A percentile compares a stretch with the other conserved stretches of the same genome.
These are phyloP conservation scores for Colletotrichum chrysophilum DNA, from an alignment of 2,329 filamentous ascomycete genomes.

Conservation along the genomic window DNA sequence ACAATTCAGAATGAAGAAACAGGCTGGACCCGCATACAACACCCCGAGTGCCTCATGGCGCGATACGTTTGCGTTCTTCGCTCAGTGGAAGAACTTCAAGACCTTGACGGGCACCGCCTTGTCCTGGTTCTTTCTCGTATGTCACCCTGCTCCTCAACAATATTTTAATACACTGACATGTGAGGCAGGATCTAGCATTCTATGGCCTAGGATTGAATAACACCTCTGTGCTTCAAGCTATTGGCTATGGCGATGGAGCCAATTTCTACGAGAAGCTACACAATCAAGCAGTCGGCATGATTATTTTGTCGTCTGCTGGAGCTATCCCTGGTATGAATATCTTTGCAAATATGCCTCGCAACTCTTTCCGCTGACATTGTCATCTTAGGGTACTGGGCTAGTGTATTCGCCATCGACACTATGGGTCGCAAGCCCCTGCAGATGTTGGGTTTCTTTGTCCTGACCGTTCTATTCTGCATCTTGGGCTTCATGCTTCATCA, in stretches of 20 bases:
- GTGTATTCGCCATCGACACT: slow-evolving; percentile 75
- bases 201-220: slow-evolving; percentile 80
- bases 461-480: slow-evolving; percentile 66
- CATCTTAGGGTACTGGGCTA: slow-evolving; percentile 75
- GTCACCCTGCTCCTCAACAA: slow-evolving; percentile 9
- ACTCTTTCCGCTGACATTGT: neutral
- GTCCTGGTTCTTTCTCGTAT: slow-evolving; percentile 79
- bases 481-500: slow-evolving; percentile 65
- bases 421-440: slow-evolving; percentile 81
- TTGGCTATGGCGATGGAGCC: slow-evolving; percentile 70
- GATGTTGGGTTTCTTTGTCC: slow-evolving; percentile 63
- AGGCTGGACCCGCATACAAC: slow-evolving; percentile 58
- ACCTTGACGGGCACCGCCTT: slow-evolving; percentile 77
- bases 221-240: slow-evolving; percentile 71
- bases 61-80: slow-evolving; percentile 72
- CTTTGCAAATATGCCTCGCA: neutral
- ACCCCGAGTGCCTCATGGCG: slow-evolving; percentile 72
- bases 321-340: slow-evolving; percentile 56
- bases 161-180: slow-evolving; percentile 10
- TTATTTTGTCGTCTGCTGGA: slow-evolving; percentile 79
- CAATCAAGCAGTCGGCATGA: slow-evolving; percentile 77
- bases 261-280: slow-evolving; percentile 73
- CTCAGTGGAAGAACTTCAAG: slow-evolving; percentile 72
- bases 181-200: slow-evolving; percentile 64
- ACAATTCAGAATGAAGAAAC: slow-evolving; percentile 58